Base-by-base conservation (phyloP, 2,329 filamentous ascomycete species). In the Arthroderma sp. region DNA sequence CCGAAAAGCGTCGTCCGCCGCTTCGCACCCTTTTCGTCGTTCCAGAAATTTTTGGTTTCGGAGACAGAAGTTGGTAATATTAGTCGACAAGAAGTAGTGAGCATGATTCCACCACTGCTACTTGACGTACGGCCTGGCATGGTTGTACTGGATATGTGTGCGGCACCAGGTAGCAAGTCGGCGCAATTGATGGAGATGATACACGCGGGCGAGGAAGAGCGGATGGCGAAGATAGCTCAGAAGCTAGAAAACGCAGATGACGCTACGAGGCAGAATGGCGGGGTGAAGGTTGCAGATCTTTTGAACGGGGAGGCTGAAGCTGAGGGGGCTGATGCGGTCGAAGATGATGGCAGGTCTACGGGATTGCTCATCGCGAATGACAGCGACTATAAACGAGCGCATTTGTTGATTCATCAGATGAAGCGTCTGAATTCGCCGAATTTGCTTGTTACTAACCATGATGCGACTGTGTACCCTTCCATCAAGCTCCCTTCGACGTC, bases 11-110 rank as follows among this genome's bases (percentile, higher is more conserved):
- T 97, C 63, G 82, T 98, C 61, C 86, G 93, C 66, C 91, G 91
- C 69, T 95, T 95, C 72, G 84, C 88, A 37, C 93, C 93, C 2
- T 98, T 98, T 70, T 85, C 90, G 54, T 86, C 88, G 28, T 97
- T 98, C 74, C 93, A 98, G 72, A 95, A 94, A 71, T 98, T 96
- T 77, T 80, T 98, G 54, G 93, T 98, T 54, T 94, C 91, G 55
- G 93, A 98, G 78, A 96, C 93, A 2, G 90, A 87, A 58, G 90
- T 97, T 21, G 93, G 93, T 66, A 98, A 97, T 71, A 97, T 98
- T 67, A 95, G 88, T 73, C 84, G 93, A 66, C 93, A 98, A 73
- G 93, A 98, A 75, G 86, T 95, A 47, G 93, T 98, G 67, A 95
- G 89, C 76, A 98, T 98, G 93, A 97, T 98, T 61, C 93, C 93